A percentile compares a stretch with the other conserved stretches of the same genome.
phyloP scores from a whole-genome alignment of 345 rosid genomes.

The Eucalyptus sp. region DNA sequence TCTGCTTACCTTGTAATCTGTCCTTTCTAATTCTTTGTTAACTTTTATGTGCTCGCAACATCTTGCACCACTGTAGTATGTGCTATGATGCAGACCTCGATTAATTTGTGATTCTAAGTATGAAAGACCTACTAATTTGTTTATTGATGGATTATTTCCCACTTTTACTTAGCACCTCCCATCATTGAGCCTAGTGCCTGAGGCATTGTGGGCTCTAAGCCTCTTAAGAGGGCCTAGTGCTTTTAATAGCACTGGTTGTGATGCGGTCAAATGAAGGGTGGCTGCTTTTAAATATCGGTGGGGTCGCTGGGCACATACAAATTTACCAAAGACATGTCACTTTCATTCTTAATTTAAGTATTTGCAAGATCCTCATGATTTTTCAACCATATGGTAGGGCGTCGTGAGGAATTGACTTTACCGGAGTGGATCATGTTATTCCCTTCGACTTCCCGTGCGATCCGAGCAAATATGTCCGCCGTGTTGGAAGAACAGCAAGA shows the following conservation, averaged over 20 bases:
- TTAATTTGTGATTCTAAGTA: not conserved
- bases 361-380: not conserved
- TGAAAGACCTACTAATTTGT: not conserved
- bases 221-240: not conserved
- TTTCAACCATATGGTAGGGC: not conserved
- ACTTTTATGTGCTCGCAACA: not conserved
- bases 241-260: not conserved
- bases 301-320: not conserved
- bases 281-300: not conserved
- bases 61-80: not conserved
- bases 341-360: not conserved
- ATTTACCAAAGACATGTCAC: not conserved
- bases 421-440: conserved; percentile 69
- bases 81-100: not conserved
- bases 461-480: conserved; percentile 83
- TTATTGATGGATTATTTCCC: not conserved
- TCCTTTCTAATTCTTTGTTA: no score
- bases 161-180: not conserved
- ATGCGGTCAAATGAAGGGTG: not conserved
- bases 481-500: conserved; percentile 36
- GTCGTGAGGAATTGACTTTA: conserved; percentile 61
- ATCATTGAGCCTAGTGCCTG: not conserved
- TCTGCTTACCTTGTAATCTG: not conserved
- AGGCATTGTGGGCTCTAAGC: not conserved
- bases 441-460: conserved; percentile 81